Conservation (phyloP, 2,329 filamentous ascomycete genomes). For the Cladosporium sp. region DNA sequence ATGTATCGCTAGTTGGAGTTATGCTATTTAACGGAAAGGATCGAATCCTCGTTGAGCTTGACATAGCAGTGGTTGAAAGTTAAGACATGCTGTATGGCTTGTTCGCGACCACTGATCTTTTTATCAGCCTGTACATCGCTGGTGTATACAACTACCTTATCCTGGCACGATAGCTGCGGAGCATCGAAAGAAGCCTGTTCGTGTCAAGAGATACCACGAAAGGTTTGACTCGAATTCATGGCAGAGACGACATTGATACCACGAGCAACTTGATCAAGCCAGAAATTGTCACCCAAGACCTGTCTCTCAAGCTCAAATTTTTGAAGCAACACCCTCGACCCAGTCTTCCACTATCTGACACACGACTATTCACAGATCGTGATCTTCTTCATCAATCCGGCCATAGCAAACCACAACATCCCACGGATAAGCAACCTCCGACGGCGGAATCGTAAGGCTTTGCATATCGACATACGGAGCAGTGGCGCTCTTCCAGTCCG, state of each 20-base stretch:
- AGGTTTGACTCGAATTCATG: not conserved
- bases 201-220: not conserved
- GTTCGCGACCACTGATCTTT: no score
- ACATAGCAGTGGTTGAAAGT: no score
- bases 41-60: no score
- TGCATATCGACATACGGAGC: not conserved
- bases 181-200: not conserved
- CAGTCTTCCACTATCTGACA: not conserved
- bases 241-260: not conserved
- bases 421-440: no score
- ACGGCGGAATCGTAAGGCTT: not conserved
- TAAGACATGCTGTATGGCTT: no score
- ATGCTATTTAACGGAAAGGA: no score
- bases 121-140: not conserved
- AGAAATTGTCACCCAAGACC: not conserved
- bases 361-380: not conserved
- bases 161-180: not conserved
- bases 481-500: not conserved
- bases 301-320: not conserved
- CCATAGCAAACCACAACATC: not conserved
- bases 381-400: no score
- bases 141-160: not conserved
- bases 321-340: not conserved
- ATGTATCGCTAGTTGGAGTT: no score
- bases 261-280: not conserved